Evolutionary conservation across 192 early-diverging fungal species (phyloP), one percentile per base, ranked within the genome.

Genomic region (Coemansia sp.): DNA sequence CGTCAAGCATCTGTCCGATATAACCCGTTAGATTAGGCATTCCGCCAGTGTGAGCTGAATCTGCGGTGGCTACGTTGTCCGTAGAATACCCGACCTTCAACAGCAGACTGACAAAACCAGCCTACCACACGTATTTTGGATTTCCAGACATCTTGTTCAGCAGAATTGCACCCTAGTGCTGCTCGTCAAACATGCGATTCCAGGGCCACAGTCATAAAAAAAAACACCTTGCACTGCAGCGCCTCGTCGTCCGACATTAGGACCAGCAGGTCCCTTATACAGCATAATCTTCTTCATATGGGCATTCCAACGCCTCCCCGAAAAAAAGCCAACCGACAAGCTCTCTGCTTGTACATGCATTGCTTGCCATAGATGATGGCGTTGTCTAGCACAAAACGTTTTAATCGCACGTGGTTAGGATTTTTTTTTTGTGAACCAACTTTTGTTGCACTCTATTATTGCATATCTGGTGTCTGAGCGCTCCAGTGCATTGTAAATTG

Each of bases 111-210:
- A 91, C 86, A 86, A 38, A 86, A 38, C 14, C 35, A 0, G 87
- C 84, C 94, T 92, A 98, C 75, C 94, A 93, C 62, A 91, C 81
- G 71, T 94, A 93, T 49, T 85, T 88, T 62, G 84, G 74, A 29
- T 83, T 69, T 64, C 91, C 91, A 63, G 90, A 93, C 43, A 81
- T 71, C 62, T 93, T 92, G 60, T 91, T 86, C 38, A 98, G 68
- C 48, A 87, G 89, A 33, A 95, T 69, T 0, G 93, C 91, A 6
- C 85, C 87, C 83, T 88, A 57, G 38, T 62, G 60, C 33, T 69
- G 59, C 40, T 71, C 69, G 48, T 60, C 88, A 40, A 74, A 85
- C 80, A 92, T 82, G 3, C 76, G 46, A 25, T 60, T 85, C 42
- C 89, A n/a, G 81, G 1, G 88, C 90, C 28, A 93, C 73, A 0